Evolutionary conservation across 768 basidiomycete species (phyloP).

Genomic region (Tulasnella sp.): DNA sequence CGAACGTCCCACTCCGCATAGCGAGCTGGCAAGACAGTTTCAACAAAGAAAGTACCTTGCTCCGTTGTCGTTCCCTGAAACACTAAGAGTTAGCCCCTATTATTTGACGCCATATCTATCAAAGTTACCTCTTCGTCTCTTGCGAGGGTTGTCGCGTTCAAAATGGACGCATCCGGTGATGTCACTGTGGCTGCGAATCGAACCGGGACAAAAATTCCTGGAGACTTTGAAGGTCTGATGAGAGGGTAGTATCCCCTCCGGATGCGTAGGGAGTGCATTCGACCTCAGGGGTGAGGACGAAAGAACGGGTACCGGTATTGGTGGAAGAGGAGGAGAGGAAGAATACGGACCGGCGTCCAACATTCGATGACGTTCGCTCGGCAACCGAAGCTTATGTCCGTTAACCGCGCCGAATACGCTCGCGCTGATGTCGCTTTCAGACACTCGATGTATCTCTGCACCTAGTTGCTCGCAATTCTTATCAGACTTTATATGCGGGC

Average conservation of each 20-base stretch:
- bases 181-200: not conserved
- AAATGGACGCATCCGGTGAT: constrained; percentile 23
- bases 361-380: constrained; percentile 4
- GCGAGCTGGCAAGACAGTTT: constrained; percentile 77
- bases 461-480: too few relatives aligned
- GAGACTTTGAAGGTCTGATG: constrained; percentile 2
- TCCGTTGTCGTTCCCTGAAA: constrained; percentile 12
- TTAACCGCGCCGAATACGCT: too few relatives aligned
- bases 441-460: too few relatives aligned
- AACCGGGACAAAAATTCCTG: not conserved
- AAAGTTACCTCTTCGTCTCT: constrained; percentile 1
- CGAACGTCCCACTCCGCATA: constrained; percentile 64
- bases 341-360: not conserved
- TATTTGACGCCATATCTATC: not conserved
- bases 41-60: constrained; percentile 58
- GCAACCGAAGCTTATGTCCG: not conserved
- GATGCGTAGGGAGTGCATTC: constrained; percentile 7
- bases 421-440: too few relatives aligned
- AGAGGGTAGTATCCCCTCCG: constrained; percentile 7
- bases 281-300: not conserved
- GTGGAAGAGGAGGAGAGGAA: too few relatives aligned
- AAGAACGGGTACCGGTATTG: not conserved
- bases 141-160: constrained; percentile 12
- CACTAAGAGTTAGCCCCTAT: not conserved
- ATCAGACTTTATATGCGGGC: too few relatives aligned